A percentile compares a stretch with the other conserved stretches of the same genome.
phyloP scores from a whole-genome alignment of 331 rosid genomes.

The Quercus lobata region DNA sequence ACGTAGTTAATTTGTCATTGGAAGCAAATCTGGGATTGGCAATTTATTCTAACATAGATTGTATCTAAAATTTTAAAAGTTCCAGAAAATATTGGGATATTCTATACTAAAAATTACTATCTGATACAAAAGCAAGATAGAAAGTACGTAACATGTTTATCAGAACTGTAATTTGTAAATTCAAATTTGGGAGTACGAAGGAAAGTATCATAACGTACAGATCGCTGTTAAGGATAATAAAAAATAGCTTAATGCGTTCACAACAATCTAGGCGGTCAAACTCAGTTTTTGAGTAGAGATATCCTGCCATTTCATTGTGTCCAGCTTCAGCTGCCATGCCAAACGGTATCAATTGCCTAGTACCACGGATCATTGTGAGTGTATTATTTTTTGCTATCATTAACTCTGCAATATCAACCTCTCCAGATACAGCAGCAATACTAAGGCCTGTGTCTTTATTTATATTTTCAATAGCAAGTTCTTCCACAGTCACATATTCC shows the following conservation, averaged over 20 bases:
- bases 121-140: too few relatives aligned
- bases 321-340: not conserved
- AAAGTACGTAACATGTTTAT: too few relatives aligned
- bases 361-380: not conserved
- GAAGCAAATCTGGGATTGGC: too few relatives aligned
- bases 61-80: too few relatives aligned
- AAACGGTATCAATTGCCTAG: not conserved
- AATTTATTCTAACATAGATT: not conserved
- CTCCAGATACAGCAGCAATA: not conserved
- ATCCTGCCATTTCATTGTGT: not conserved
- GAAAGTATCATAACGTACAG: not conserved
- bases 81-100: too few relatives aligned
- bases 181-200: too few relatives aligned
- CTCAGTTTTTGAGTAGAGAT: not conserved
- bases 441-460: slow-evolving; percentile 7
- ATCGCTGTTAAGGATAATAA: not conserved
- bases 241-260: not conserved
- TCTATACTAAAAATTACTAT: too few relatives aligned
- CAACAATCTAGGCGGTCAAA: not conserved
- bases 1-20: too few relatives aligned
- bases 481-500: not conserved
- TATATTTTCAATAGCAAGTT: not conserved
- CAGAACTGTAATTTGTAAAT: too few relatives aligned
- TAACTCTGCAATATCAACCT: not conserved
- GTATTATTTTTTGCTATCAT: not conserved